Evolutionary conservation across 345 rosid genomes (phyloP), one percentile per base, ranked within the genome.

Genomic region (Citropsis articulata): DNA sequence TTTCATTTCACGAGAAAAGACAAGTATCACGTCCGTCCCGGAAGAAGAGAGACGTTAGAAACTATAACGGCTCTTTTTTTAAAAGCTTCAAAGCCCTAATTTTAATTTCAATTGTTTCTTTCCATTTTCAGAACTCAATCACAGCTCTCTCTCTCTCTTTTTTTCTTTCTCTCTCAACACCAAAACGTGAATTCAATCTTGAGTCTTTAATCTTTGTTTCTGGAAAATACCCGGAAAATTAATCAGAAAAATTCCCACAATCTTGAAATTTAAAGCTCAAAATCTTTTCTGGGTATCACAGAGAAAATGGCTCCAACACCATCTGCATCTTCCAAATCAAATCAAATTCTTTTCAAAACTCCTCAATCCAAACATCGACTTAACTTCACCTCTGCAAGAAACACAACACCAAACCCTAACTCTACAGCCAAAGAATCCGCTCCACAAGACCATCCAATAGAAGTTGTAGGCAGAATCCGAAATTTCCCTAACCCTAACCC

Each of bases 231-330:
- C 62, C 42, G 9, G 35, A 24, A 68, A 68, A 68, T 40, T 68
- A 38, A 50, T 12, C 53, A 22, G 0, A 68, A 68, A 38, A 38
- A 68, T 22, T 5, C 27, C 45, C 48, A 35, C 25, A 35, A 35
- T 66, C 69, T 66, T 66, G 69, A 66, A 66, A 31, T 35, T 33
- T 35, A 66, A 66, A 66, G 14, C 45, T 66, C 9, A 42, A 42
- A 68, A 40, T 25, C 33, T 55, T 12, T 69, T 56, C 57, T 68
- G 62, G 57, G 35, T 71, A 35, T 74, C 73, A 62, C 60, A 62
- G 22, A 40, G 50, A 33, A 55, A 75, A 93, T 95, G 98, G 98
- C 94, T 5, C 94, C 92, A n/a, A 91, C 98, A 0, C 98, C 99
- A 31, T 82, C 90, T 1, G 83, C 91, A 0, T 14, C 94, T 9